Evolutionary conservation across 805 yeast genomes (phyloP), one percentile per base, ranked within the genome.

Genomic region (Wickerhamiella kurtzmanii): DNA sequence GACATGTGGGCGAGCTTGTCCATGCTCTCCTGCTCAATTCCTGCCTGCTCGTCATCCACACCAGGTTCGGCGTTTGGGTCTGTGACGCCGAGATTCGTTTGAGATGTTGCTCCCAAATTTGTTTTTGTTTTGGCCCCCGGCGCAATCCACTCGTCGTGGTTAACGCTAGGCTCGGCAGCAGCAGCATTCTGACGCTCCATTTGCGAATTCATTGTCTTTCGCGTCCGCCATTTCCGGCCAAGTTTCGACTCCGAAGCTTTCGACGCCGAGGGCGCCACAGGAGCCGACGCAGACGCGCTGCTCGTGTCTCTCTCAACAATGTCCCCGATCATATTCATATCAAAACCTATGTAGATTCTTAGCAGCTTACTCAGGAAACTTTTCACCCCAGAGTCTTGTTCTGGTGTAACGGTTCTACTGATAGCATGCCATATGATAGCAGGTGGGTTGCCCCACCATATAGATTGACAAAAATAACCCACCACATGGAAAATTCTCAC

Each of bases 21-120:
- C 50, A 82, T 61, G 61, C 86, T 88, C 57, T 87, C 95, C 47
- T 73, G 60, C 60, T 85, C 89, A 19, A 87, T 84, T 58, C 75
- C 72, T 53, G 82, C 88, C 0, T 81, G 75, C 54, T 83, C 94
- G 0, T 80, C 64, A 43, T 73, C 50, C 22, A 46, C 46, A 15
- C 4, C 28, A 37, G 21, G 20, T 35, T 20, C 44, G 41, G 17
- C 37, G 37, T 17, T 18, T 5, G 19, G 44, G 25, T 39, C 16
- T n/a, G n/a, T n/a, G n/a, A n/a, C n/a, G n/a, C n/a, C n/a, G n/a
- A n/a, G n/a, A n/a, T n/a, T n/a, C n/a, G n/a, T n/a, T n/a, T n/a
- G n/a, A n/a, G n/a, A 15, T 21, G 36, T 16, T 21, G 20, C 17
- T 6, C 35, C 11, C 15, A 35, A 18, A 41, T 19, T 8, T 20